These are phyloP conservation scores for Penicillium tannophilum DNA, from an alignment of 495 filamentous ascomycete genomes.

Conservation along the genomic window DNA sequence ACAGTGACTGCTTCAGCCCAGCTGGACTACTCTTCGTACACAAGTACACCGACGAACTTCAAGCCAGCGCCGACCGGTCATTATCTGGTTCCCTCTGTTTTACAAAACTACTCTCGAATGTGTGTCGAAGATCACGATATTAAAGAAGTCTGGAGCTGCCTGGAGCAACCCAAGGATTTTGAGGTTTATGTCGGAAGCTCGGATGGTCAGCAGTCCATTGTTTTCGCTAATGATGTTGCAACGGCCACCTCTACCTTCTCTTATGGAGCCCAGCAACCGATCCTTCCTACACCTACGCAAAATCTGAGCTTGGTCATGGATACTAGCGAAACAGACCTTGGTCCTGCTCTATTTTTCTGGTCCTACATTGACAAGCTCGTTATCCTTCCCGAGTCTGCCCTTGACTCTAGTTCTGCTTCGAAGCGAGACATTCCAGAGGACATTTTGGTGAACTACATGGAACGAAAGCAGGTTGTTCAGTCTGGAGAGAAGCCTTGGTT, in stretches of 20 bases:
- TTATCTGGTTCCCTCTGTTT: slow-evolving; percentile 60
- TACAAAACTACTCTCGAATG: slow-evolving; percentile 59
- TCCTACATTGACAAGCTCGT: slow-evolving; percentile 78
- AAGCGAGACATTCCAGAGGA: slow-evolving; percentile 36
- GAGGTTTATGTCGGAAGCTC: slow-evolving; percentile 37
- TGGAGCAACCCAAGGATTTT: slow-evolving; percentile 38
- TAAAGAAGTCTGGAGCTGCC: slow-evolving; percentile 70
- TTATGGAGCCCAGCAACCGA: slow-evolving; percentile 77
- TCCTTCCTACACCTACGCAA: slow-evolving; percentile 45
- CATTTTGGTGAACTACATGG: slow-evolving; percentile 19
- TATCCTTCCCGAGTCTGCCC: slow-evolving; percentile 60
- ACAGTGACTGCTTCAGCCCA: slow-evolving; percentile 57
- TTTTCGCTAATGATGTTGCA: slow-evolving; percentile 24
- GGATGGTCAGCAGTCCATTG: slow-evolving; percentile 27
- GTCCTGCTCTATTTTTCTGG: slow-evolving; percentile 76
- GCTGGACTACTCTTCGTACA: slow-evolving; percentile 65
- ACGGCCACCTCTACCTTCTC: slow-evolving; percentile 45
- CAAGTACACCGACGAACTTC: slow-evolving; percentile 58
- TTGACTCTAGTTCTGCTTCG: slow-evolving; percentile 36
- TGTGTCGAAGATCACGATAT: slow-evolving; percentile 67
- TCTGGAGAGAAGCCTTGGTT: slow-evolving; percentile 77
- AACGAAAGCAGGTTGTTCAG: slow-evolving; percentile 51
- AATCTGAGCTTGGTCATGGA: slow-evolving; percentile 66
- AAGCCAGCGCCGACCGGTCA: slow-evolving; percentile 64
- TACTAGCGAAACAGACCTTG: slow-evolving; percentile 58